These are phyloP conservation scores for Flaveria brownii DNA, from an alignment of 129 eudicot species.

Conservation along the genomic window DNA sequence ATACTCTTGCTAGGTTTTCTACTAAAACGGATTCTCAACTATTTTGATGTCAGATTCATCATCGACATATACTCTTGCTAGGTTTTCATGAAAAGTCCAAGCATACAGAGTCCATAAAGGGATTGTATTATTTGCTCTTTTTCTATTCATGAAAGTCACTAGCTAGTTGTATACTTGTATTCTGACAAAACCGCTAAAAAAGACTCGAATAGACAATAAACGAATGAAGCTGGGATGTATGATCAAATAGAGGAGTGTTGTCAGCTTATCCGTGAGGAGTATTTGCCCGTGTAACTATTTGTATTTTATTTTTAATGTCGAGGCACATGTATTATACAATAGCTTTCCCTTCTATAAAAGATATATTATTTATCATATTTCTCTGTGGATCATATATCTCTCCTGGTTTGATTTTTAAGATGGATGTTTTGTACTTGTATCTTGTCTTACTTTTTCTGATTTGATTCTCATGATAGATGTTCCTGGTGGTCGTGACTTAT, in stretches of 20 bases:
- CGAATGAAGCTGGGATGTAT: not conserved
- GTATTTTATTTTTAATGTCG: not conserved
- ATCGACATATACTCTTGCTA: not conserved
- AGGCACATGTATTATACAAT: conserved; percentile 5
- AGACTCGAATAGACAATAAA: not conserved
- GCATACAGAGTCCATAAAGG: not conserved
- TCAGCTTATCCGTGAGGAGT: not conserved
- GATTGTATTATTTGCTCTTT: not conserved
- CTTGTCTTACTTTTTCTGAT: not conserved
- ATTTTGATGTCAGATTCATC: not conserved
- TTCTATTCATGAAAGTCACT: not conserved
- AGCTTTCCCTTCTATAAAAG: not conserved
- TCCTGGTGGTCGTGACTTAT: conserved; percentile 58
- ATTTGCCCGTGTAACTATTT: not conserved
- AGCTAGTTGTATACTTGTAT: not conserved
- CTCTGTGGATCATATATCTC: conserved; percentile 4
- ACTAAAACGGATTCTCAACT: too few species aligned
- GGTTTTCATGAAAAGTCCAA: too few species aligned
- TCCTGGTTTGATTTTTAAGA: not conserved
- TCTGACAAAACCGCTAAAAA: not conserved
- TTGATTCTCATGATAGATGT: conserved; percentile 42
- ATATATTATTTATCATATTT: not conserved
- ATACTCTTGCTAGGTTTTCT: not conserved
- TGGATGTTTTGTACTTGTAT: not conserved
- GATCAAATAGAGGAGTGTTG: not conserved